Evolutionary conservation across 345 rosid species (phyloP).

Genomic region (Mallotus nudiflorus): DNA sequence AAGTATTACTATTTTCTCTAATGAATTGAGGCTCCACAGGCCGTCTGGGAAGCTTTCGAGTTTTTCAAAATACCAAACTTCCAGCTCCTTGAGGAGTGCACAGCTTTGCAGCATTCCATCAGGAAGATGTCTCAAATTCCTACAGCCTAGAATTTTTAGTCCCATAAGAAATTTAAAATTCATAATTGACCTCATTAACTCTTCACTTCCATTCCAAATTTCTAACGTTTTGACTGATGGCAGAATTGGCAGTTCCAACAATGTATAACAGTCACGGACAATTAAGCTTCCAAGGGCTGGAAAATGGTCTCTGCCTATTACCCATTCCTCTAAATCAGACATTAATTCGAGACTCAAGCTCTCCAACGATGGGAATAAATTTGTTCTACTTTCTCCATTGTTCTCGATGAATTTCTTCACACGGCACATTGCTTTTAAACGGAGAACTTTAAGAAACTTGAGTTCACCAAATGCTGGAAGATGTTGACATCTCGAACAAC

Average conservation of each 20-base stretch:
- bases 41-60: no score
- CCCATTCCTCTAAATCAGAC: conserved; percentile 1
- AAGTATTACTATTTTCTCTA: not conserved
- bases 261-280: not conserved
- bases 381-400: not conserved
- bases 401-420: not conserved
- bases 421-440: not conserved
- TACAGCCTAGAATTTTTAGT: not conserved
- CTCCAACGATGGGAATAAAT: conserved; percentile 5
- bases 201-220: not conserved
- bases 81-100: not conserved
- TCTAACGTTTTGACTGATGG: not conserved
- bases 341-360: not conserved
- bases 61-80: no score
- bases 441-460: not conserved
- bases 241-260: conserved; percentile 2
- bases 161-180: not conserved
- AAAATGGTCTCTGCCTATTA: not conserved
- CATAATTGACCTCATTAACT: not conserved
- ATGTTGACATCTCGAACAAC: not conserved
- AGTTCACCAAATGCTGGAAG: conserved; percentile 16
- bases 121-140: not conserved
- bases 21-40: not conserved
- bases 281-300: not conserved
- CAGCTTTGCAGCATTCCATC: not conserved